Conservation (phyloP, 73 alveolate genomes). For the Uronychia binucleata region DNA sequence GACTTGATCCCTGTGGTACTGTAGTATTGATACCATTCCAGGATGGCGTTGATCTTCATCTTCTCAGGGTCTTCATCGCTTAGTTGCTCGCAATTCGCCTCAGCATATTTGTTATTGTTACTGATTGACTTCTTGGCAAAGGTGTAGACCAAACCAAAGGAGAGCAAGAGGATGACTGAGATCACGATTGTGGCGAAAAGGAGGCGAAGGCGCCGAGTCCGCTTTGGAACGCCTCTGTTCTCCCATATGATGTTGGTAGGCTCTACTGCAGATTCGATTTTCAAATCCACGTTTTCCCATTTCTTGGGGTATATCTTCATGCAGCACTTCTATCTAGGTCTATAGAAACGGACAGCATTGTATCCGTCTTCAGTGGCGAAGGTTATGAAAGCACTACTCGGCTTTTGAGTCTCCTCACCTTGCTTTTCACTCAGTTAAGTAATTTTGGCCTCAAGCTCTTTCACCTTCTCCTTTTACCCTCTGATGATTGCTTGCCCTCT, state of each 20-base stretch:
- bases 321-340: background rate
- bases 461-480: conserved; percentile 12
- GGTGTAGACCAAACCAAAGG: conserved; percentile 33
- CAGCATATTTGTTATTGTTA: conserved; percentile 31
- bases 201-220: background rate
- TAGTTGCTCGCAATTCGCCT: background rate
- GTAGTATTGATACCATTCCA: background rate
- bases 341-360: background rate
- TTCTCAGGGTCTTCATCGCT: background rate
- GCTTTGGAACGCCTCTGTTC: conserved; percentile 15
- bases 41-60: background rate
- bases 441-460: conserved; percentile 11
- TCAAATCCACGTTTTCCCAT: background rate
- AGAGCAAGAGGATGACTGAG: conserved; percentile 4
- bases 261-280: conserved; percentile 38
- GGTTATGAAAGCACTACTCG: conserved; percentile 45
- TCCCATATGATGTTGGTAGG: conserved; percentile 67
- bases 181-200: conserved; percentile 28
- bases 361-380: conserved; percentile 46
- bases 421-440: background rate
- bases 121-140: conserved; percentile 16
- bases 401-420: conserved; percentile 1
- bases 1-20: background rate
- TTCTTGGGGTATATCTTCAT: background rate
- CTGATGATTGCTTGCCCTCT: conserved; percentile 24